phyloP scores from a whole-genome alignment of 257 asterid species.

The Avicennia marina region DNA sequence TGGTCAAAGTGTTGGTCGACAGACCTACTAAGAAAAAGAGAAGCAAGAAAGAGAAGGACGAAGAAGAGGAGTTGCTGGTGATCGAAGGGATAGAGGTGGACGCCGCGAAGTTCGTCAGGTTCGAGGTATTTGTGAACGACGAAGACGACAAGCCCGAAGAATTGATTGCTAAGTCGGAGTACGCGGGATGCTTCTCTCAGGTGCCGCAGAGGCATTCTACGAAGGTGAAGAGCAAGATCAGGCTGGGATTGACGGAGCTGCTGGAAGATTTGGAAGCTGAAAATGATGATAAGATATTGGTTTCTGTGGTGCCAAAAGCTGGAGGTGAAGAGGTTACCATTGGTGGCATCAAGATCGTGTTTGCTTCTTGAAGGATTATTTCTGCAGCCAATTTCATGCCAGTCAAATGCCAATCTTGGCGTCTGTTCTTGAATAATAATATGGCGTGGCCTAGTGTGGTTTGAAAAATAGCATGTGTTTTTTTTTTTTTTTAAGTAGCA shows the following conservation, averaged over 20 bases:
- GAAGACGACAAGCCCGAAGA: constrained; percentile 34
- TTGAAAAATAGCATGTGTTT: too few relatives aligned
- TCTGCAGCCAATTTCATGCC: too few relatives aligned
- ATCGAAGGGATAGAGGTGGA: constrained; percentile 26
- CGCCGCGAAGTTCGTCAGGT: constrained; percentile 25
- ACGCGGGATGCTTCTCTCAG: constrained; percentile 43
- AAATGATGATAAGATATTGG: constrained; percentile 30
- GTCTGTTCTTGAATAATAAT: too few relatives aligned
- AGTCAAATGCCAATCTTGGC: too few relatives aligned
- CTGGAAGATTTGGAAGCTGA: constrained; percentile 30
- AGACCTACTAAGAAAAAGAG: constrained; percentile 25
- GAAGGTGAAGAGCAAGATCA: constrained; percentile 16
- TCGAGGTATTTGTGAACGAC: constrained; percentile 50
- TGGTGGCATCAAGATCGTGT: constrained; percentile 44
- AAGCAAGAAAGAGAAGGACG: constrained; percentile 22
- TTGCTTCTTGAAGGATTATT: too few relatives aligned
- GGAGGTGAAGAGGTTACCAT: constrained; percentile 29
- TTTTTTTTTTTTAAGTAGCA: too few relatives aligned
- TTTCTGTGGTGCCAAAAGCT: constrained; percentile 33
- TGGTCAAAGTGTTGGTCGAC: constrained; percentile 21
- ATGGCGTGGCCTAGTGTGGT: too few relatives aligned
- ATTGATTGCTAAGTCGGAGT: constrained; percentile 38
- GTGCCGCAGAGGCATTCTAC: constrained; percentile 37
- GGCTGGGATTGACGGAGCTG: constrained; percentile 21
- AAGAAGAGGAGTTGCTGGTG: constrained; percentile 9